phyloP scores from a whole-genome alignment of 768 basidiomycete species.

The Lanmaoa pseudosensibilis region DNA sequence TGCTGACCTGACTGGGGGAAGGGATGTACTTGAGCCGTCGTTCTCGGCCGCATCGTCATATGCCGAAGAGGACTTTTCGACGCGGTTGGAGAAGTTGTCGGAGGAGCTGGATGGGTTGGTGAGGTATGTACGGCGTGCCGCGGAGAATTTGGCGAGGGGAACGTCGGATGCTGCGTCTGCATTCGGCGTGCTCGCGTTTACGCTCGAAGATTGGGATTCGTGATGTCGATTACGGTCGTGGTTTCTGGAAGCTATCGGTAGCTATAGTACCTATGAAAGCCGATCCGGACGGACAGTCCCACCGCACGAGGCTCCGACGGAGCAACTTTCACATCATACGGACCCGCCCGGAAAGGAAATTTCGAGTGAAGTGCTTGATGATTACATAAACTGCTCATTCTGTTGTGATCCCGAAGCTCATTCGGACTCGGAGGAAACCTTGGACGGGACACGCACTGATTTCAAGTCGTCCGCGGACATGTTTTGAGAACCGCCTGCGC shows the following conservation, averaged over 20 bases:
- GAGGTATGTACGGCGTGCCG: slow-evolving; percentile 63
- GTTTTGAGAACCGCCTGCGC: background rate
- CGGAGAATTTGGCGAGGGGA: slow-evolving; percentile 67
- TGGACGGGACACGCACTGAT: background rate
- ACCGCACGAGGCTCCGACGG: too few species aligned
- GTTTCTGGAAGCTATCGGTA: background rate
- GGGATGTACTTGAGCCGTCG: slow-evolving; percentile 33
- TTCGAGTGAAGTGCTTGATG: background rate
- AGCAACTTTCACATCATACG: too few species aligned
- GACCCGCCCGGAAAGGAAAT: too few species aligned
- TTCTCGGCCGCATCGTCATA: slow-evolving; percentile 43
- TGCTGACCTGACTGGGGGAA: slow-evolving; percentile 18
- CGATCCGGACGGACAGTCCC: too few species aligned
- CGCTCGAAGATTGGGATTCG: slow-evolving; percentile 76
- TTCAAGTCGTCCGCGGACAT: background rate
- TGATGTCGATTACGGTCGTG: slow-evolving; percentile 5
- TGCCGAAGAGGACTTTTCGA: slow-evolving; percentile 48
- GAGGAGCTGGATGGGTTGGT: slow-evolving; percentile 71
- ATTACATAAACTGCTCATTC: slow-evolving; percentile 1
- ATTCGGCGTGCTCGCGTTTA: slow-evolving; percentile 73
- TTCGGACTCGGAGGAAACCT: background rate
- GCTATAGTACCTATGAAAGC: background rate
- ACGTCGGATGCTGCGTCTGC: slow-evolving; percentile 57
- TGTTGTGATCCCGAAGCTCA: slow-evolving; percentile 3
- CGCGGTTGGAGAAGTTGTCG: slow-evolving; percentile 61